Evolutionary conservation across 1,284 basidiomycete genomes (phyloP), one percentile per base, ranked within the genome.

Genomic region (Malassezia nana): DNA sequence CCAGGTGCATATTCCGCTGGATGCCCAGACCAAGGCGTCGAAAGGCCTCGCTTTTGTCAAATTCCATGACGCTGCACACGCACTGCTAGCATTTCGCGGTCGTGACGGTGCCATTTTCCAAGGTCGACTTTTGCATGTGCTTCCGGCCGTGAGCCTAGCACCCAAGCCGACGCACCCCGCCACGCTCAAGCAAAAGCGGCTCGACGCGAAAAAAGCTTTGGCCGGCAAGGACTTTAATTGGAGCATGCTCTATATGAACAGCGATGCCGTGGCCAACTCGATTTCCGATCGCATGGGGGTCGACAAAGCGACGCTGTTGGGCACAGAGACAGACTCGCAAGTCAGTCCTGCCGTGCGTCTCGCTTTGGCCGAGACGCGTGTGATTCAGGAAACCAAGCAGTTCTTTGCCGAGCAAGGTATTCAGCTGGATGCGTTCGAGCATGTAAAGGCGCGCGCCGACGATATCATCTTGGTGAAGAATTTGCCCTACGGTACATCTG

Each of bases 161-260:
- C 49, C 64, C 8, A 55, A 56, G 9, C 58, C 59, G 4, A 52
- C 51, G n/a, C 30, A 54, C 28, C 24, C 43, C 16, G 31, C 49
- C 15, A 63, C 70, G 13, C 52, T 73, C 38, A 85, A 87, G 63
- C 80, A 79, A 58, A 78, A 81, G 13, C 80, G 76, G 4, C 74
- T 76, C 38, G 76, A 81, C 38, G 84, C 85, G 73, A 79, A 83
- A 59, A 92, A 86, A 73, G 79, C 83, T 13, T 78, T 77, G 24
- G 84, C 85, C 6, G 83, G 84, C 30, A 84, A 84, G 63, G 88
- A 89, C 58, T 91, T 95, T 69, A 94, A 92, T 75, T 98, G 92
- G 92, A 84, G 84, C 41, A 87, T 89, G 79, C 75, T 96, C 58
- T 96, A 92, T 72, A 92, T 96, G 89, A 96, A 94, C 79, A 89